These are phyloP conservation scores for Blechomonas ayalai DNA, from an alignment of 208 protist genomes.

Conservation along the genomic window DNA sequence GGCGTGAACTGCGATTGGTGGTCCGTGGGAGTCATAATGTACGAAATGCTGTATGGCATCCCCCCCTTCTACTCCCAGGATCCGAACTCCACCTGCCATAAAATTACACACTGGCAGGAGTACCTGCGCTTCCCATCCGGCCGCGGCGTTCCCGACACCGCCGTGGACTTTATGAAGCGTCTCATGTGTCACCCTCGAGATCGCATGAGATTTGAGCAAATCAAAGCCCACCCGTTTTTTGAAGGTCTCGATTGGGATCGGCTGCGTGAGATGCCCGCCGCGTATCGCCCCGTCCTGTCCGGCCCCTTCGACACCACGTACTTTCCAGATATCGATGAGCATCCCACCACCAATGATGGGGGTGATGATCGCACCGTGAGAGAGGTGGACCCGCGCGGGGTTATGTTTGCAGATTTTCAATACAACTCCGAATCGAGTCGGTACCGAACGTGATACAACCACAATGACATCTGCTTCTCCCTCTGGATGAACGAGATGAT, in stretches of 20 bases:
- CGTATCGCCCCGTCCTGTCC: conserved; percentile 61
- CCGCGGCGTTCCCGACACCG: conserved; percentile 68
- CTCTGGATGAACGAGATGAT: too few species aligned
- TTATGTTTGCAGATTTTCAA: conserved; percentile 85
- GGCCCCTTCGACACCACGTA: conserved; percentile 81
- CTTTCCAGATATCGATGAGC: conserved; percentile 79
- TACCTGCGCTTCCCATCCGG: conserved; percentile 86
- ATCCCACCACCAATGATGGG: conserved; percentile 6
- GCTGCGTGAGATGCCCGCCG: conserved; percentile 45
- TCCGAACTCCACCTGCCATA: conserved; percentile 87
- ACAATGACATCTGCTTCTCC: too few species aligned
- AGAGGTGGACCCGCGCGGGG: conserved; percentile 77
- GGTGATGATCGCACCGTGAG: conserved; percentile 39
- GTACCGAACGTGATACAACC: too few species aligned
- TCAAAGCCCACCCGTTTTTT: conserved; percentile 84
- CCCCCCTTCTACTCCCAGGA: conserved; percentile 94
- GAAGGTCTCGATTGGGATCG: conserved; percentile 50
- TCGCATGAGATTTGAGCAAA: conserved; percentile 67
- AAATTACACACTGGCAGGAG: conserved; percentile 92
- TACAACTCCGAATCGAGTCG: conserved; percentile 40
- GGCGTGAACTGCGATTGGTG: conserved; percentile 97
- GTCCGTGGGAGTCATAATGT: conserved; percentile 97
- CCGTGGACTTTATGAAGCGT: conserved; percentile 88
- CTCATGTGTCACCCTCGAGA: conserved; percentile 85
- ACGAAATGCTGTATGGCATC: conserved; percentile 95